Percentiles rank a stretch among this genome's conserved stretches.
Conservation (phyloP, 257 asterid species). For the Penstemon davidsonii region DNA sequence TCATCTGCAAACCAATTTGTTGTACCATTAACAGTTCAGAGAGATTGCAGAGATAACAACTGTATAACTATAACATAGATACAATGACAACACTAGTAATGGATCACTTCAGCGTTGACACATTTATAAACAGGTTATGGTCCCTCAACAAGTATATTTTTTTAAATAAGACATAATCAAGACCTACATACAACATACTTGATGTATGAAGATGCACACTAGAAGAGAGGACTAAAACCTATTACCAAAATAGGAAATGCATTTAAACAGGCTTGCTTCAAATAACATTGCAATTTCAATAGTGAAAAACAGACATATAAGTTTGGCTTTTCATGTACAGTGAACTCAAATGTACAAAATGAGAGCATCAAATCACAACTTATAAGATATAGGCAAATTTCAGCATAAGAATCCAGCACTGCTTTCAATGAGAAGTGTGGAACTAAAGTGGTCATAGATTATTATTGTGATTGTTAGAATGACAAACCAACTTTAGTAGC, state of each 20-base stretch:
- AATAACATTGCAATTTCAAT: neutral
- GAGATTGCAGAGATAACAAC: constrained; percentile 20
- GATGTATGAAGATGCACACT: neutral
- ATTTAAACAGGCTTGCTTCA: neutral
- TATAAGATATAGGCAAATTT: neutral
- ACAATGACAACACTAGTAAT: neutral
- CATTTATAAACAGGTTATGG: constrained; percentile 9
- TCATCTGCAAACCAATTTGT: constrained; percentile 62
- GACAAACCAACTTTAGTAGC: neutral
- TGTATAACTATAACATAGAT: neutral
- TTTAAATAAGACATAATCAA: constrained; percentile 8
- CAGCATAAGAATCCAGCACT: neutral
- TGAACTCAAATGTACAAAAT: neutral
- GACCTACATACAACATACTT: neutral
- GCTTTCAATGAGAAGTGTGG: neutral
- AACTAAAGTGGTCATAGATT: neutral
- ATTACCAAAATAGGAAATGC: neutral
- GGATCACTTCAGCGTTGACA: neutral
- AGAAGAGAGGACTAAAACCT: neutral
- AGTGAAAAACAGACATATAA: neutral
- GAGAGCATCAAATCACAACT: neutral
- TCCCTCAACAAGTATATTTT: neutral
- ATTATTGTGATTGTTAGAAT: neutral
- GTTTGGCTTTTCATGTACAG: neutral
- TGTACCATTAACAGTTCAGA: constrained; percentile 26